Evolutionary conservation across 228 moss, liverwort and hornwort species (phyloP), one percentile per base, ranked within the genome.

Genomic region (Sphagnum magellanicum): DNA sequence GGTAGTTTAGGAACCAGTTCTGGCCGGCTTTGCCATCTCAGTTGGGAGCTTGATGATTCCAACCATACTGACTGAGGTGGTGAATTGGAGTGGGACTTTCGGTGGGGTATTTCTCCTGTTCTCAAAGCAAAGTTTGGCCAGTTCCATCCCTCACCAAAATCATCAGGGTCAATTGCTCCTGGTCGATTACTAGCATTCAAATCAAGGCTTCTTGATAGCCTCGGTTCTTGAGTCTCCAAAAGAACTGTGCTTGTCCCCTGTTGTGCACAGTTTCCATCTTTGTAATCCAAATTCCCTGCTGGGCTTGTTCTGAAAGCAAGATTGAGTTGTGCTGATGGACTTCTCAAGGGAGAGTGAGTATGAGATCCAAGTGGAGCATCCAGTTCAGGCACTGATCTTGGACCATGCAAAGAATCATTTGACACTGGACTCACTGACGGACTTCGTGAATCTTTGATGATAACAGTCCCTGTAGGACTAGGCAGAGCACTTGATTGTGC

Each of bases 21-120:
- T 32, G 32, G 3, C 32, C 32, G 32, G 32, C 32, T 32, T 32
- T 32, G 32, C 32, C 32, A 32, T 32, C 32, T 32, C 32, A 32
- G 32, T 32, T 32, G 55, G 55, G 55, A 55, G 55, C 12, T 55
- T 8, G 12, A 55, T 4, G 9, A 55, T 55, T 55, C 12, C 65
- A 32, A 32, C 32, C 32, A 32, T 32, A 32, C 74, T 70, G 63
- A 49, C 48, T 57, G 59, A 12, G 68, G 66, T 53, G 72, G 72
- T 59, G 69, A 74, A 67, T 52, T 58, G 63, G 32, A 32, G 32
- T 32, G 32, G 32, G 32, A 32, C 32, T 32, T 32, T 32, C 74
- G 74, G n/a, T 58, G 67, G 49, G 74, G 69, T 8, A 8, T 55
- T 55, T 8, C 55, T 55, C 55, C 55, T 55, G 55, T 55, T 8